Conservation (phyloP, 2,329 filamentous ascomycete species). For the Hypoxylon sp. region DNA sequence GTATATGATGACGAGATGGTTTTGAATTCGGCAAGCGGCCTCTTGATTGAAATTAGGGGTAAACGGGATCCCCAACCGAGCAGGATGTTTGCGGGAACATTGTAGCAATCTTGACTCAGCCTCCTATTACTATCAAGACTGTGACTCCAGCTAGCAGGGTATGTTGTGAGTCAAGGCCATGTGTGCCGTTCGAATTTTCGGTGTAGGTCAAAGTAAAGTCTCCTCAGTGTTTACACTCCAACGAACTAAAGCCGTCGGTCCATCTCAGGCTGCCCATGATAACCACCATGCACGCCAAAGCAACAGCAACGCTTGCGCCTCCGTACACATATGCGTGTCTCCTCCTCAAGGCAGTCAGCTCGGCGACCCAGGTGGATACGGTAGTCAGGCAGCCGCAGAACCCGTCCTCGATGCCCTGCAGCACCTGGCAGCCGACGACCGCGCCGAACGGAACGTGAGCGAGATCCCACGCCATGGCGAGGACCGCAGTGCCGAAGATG, state of each 20-base stretch:
- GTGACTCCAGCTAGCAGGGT: no score
- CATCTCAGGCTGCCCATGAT: conserved; percentile 81
- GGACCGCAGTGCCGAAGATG: conserved; percentile 74
- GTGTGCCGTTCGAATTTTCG: no score
- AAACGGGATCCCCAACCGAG: background rate
- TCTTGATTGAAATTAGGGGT: background rate
- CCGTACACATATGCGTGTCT: conserved; percentile 73
- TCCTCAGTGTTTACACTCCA: conserved; percentile 50
- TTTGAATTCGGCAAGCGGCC: background rate
- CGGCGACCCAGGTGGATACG: conserved; percentile 71
- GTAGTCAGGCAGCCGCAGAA: conserved; percentile 74
- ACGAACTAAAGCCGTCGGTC: conserved; percentile 63
- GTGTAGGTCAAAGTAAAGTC: background rate
- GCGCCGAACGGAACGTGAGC: conserved; percentile 69
- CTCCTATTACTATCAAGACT: no score
- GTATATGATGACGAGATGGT: background rate
- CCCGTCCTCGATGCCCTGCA: conserved; percentile 72
- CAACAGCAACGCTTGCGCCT: conserved; percentile 63
- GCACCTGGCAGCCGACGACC: conserved; percentile 69
- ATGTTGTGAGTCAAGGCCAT: no score
- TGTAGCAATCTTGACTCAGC: no score
- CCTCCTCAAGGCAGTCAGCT: conserved; percentile 60
- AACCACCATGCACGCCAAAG: conserved; percentile 67
- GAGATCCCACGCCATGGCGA: conserved; percentile 81
- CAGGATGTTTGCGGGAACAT: no score